Evolutionary conservation across 106 monocot genomes (phyloP).

Genomic region (Agapanthus africanus): DNA sequence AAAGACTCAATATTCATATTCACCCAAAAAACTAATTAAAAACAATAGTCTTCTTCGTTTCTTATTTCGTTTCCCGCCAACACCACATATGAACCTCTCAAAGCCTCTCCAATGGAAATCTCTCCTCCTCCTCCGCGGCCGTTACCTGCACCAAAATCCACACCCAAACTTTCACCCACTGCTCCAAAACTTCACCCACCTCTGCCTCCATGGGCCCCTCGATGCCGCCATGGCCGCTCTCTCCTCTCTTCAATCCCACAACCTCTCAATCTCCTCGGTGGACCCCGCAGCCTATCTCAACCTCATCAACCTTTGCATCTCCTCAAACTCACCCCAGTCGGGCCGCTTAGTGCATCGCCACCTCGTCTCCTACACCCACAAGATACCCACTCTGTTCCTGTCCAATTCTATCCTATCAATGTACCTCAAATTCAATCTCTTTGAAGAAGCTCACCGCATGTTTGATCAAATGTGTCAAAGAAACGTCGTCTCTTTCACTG

Average conservation of each 20-base stretch:
- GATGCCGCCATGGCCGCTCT: slow-evolving; percentile 43
- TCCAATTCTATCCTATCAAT: slow-evolving; percentile 44
- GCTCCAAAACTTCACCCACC: slow-evolving; percentile 26
- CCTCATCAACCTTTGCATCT: slow-evolving; percentile 53
- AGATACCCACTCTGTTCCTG: slow-evolving; percentile 36
- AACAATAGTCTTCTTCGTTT: too few relatives aligned
- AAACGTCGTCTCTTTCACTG: slow-evolving; percentile 73
- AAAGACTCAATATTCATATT: too few relatives aligned
- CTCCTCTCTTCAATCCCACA: slow-evolving; percentile 20
- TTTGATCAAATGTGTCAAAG: slow-evolving; percentile 50
- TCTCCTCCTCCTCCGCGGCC: neutral
- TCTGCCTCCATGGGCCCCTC: slow-evolving; percentile 39
- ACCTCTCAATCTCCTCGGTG: slow-evolving; percentile 18
- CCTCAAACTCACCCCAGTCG: slow-evolving; percentile 8
- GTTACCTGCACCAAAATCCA: neutral
- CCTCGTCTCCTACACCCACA: slow-evolving; percentile 14
- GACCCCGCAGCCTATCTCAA: slow-evolving; percentile 48
- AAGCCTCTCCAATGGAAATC: neutral
- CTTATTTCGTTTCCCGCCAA: neutral
- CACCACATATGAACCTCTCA: neutral
- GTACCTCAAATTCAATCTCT: slow-evolving; percentile 47
- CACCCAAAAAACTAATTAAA: too few relatives aligned
- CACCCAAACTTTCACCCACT: slow-evolving; percentile 7
- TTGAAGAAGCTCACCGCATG: slow-evolving; percentile 45
- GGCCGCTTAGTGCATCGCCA: slow-evolving; percentile 51